Conservation (phyloP, 176 grass and related monocot genomes). For the Eleusine indica region DNA sequence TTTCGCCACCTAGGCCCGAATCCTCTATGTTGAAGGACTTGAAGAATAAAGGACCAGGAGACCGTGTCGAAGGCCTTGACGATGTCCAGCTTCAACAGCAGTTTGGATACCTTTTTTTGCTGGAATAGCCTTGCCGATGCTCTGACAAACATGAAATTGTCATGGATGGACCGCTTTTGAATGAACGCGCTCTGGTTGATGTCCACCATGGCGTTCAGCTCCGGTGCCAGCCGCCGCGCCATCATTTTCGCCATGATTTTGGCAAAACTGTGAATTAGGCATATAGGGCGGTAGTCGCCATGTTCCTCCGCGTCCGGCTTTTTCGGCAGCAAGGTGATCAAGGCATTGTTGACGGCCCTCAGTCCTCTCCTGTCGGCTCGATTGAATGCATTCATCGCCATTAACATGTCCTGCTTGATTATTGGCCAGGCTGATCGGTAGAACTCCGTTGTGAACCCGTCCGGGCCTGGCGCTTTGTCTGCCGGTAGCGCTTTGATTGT, state of each 20-base stretch:
- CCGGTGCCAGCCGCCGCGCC: accelerated
- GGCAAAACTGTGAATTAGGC: background rate
- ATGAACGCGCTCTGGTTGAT: background rate
- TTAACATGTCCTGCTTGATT: accelerated
- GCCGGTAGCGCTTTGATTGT: accelerated
- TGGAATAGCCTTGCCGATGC: background rate
- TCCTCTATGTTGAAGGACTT: accelerated
- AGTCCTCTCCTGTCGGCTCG: accelerated
- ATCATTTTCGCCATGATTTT: background rate
- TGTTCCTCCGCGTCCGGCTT: accelerated
- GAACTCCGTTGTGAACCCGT: background rate
- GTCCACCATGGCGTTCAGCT: accelerated
- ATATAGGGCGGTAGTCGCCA: background rate
- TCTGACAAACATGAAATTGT: background rate
- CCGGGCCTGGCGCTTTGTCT: background rate
- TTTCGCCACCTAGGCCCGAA: background rate
- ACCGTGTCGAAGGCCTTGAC: background rate
- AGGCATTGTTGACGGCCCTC: background rate
- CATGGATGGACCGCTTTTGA: background rate
- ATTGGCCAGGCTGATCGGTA: background rate
- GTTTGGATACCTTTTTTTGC: accelerated
- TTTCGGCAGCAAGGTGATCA: background rate
- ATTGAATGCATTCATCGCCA: background rate
- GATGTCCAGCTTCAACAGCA: background rate
- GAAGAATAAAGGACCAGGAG: background rate